Percentiles rank a stretch among this genome's conserved stretches.
Evolutionary conservation across 768 basidiomycete species (phyloP).

Genomic region (Pulveroboletus frians): DNA sequence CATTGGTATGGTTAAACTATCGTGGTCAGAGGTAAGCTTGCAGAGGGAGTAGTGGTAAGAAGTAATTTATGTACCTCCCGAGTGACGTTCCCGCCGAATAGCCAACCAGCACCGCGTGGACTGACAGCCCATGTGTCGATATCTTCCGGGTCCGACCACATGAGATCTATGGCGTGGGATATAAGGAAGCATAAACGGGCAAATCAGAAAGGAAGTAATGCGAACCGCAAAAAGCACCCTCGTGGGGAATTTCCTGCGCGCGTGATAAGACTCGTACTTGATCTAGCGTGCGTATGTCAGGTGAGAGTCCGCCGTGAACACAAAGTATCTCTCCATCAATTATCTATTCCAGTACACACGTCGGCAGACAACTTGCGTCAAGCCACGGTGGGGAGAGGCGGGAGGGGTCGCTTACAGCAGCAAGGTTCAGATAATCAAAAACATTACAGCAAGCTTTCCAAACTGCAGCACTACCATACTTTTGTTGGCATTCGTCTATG

Average conservation of each 20-base stretch:
- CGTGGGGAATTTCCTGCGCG: conserved; percentile 97
- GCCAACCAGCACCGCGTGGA: conserved; percentile 93
- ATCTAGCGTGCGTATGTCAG: conserved; percentile 91
- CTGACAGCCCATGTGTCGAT: conserved; percentile 96
- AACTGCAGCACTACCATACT: conserved; percentile 90
- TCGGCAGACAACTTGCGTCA: neutral
- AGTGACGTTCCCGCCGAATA: conserved; percentile 85
- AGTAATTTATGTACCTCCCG: conserved; percentile 51
- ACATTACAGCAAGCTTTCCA: conserved; percentile 98
- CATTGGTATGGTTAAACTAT: conserved; percentile 91
- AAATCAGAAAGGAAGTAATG: neutral
- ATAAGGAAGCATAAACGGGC: neutral
- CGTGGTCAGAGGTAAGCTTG: neutral
- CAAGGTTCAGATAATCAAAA: conserved; percentile 92
- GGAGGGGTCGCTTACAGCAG: conserved; percentile 57
- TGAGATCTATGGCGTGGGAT: conserved; percentile 56
- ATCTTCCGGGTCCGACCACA: conserved; percentile 98
- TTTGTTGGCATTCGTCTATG: conserved; percentile 93
- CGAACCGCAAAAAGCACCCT: conserved; percentile 94
- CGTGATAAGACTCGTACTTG: conserved; percentile 89
- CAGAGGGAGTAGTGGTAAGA: neutral
- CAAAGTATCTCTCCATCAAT: conserved; percentile 91
- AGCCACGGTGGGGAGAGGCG: neutral
- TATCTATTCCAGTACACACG: conserved; percentile 49
- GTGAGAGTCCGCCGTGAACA: conserved; percentile 94